Conservation (phyloP, 352 stramenopile species). For the Phytopythium oedochilum region DNA sequence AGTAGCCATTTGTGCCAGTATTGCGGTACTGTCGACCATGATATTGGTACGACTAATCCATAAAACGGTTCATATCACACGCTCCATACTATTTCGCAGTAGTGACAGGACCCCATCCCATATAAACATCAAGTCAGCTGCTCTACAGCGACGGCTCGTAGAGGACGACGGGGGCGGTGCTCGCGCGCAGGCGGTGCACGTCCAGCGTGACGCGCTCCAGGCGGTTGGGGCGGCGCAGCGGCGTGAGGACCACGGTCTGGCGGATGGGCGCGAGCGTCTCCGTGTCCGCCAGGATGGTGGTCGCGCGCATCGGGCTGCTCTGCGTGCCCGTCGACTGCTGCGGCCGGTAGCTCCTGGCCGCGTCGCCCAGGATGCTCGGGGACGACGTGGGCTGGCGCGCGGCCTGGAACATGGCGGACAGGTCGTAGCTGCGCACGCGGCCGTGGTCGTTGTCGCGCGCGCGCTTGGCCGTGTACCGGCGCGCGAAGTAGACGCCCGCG, state of each 20-base stretch:
- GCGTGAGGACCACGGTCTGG: constrained; percentile 2
- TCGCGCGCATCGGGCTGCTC: constrained; percentile 19
- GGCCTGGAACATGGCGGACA: constrained; percentile 3
- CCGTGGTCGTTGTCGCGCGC: not conserved
- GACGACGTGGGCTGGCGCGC: not conserved
- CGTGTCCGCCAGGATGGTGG: constrained; percentile 33
- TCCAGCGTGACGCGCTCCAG: constrained; percentile 5
- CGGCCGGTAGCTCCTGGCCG: constrained; percentile 22
- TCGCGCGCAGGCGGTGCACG: constrained; percentile 16
- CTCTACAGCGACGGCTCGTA: constrained; percentile 14
- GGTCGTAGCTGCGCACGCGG: constrained; percentile 4
- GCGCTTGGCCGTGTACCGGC: not conserved
- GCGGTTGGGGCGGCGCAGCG: constrained; percentile 12
- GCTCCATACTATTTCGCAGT: not conserved
- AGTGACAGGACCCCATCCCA: not conserved
- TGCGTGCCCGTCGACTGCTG: constrained; percentile 13
- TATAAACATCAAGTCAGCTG: not conserved
- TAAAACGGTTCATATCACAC: not conserved
- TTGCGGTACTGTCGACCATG: not conserved
- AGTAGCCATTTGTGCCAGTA: not conserved
- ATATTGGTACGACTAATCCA: not conserved
- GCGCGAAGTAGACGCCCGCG: constrained; percentile 17
- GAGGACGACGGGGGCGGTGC: constrained; percentile 24
- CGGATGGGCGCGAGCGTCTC: constrained; percentile 15
- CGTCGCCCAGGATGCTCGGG: constrained; percentile 19